phyloP scores from a whole-genome alignment of 2,329 filamentous ascomycete genomes.

The Akanthomyces dipterigenus region DNA sequence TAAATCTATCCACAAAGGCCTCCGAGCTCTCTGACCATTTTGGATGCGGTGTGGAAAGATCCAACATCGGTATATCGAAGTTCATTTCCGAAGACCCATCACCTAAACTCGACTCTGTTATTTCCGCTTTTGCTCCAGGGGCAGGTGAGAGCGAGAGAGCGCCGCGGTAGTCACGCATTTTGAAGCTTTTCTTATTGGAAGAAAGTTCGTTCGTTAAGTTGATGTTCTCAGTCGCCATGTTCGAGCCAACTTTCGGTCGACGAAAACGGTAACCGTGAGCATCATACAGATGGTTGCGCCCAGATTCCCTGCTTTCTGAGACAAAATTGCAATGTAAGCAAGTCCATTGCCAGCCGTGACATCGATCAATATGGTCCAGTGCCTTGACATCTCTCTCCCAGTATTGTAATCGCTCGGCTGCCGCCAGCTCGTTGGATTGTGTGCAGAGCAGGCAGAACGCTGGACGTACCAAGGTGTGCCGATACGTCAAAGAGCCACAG shows the following conservation, averaged over 20 bases:
- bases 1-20: not conserved
- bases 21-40: not conserved
- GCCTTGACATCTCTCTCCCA: slow-evolving; percentile 2
- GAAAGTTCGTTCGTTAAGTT: not conserved
- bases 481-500: not conserved
- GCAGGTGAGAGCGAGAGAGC: not conserved
- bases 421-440: not conserved
- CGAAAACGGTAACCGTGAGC: slow-evolving; percentile 4
- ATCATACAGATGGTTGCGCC: not conserved
- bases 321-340: not conserved
- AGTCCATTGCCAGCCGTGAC: not conserved
- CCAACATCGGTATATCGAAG: not conserved
- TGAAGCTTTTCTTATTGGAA: not conserved
- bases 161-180: not conserved
- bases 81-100: not conserved
- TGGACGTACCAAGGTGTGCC: slow-evolving; percentile 5
- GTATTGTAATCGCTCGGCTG: not conserved
- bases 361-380: not conserved
- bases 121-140: too few species aligned
- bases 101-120: not conserved
- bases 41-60: not conserved
- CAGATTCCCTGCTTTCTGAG: not conserved
- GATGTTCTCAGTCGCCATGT: not conserved
- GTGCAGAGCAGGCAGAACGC: slow-evolving; percentile 5
- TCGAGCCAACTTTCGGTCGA: not conserved